Base-by-base conservation (phyloP, 1,139 yeast genomes). In the Suhomyces bribrorum region DNA sequence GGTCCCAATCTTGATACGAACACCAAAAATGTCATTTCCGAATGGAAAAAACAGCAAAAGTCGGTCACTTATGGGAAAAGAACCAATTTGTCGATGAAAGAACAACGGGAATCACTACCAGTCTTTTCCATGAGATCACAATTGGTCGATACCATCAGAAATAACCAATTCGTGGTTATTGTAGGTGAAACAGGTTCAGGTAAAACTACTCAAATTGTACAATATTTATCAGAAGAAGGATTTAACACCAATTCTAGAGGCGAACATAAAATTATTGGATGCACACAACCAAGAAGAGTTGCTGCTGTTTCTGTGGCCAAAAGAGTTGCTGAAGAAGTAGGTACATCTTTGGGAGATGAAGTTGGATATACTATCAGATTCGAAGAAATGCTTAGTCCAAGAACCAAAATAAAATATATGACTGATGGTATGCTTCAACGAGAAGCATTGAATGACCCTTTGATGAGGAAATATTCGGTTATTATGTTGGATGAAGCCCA, bases 401-500 rank as follows among this genome's bases (percentile, higher is more conserved):
- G 54, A 7, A 86, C 95, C 0, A 58, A 68, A 38, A 77, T 86
- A 46, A 83, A 83, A 56, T 87, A 85, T 57, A 77, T 83, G 79
- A 89, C 97, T 0, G 97, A 89, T 62, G 97, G 97, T 69, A 86
- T 89, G 88, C 72, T 89, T 24, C 88, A 86, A 59, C 68, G 88
- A 47, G 97, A 89, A 55, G 90, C 94, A 0, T 64, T 89, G 34
- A 57, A 73, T 25, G 97, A 90, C 56, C 88, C 94, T 0, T 63
- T 69, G 22, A 75, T 89, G 83, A 70, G 74, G 16, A 77, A 69
- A 45, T 89, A 90, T 56, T 81, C 95, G 0, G 92, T 86, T 1
- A 83, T 89, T 12, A 86, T 89, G 89, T 66, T 89, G 38, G 97
- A 89, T 64, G 97, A 89, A 61, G 97, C 97, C 0, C 98, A 92